These are phyloP conservation scores for Selaginella tamariscina DNA, from an alignment of 75 land plant genomes.

Conservation along the genomic window DNA sequence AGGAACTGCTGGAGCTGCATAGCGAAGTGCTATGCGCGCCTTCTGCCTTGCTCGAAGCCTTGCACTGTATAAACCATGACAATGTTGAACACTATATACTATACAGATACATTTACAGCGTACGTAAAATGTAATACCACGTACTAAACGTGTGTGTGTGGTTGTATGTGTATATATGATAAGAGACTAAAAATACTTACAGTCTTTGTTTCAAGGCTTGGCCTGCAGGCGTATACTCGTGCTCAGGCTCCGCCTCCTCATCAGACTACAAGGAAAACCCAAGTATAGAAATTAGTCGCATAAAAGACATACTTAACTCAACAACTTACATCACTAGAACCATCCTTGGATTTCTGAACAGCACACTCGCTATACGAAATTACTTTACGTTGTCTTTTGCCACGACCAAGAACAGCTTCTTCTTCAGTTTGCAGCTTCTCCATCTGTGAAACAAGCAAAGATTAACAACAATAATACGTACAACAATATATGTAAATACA, in stretches of 20 bases:
- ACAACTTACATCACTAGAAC: slow-evolving; percentile 51
- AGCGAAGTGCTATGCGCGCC: slow-evolving; percentile 34
- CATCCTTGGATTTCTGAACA: slow-evolving; percentile 40
- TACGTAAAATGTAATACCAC: too few relatives aligned
- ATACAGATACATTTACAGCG: too few relatives aligned
- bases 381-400: slow-evolving; percentile 74
- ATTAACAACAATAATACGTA: not conserved
- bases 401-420: slow-evolving; percentile 93
- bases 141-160: too few relatives aligned
- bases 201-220: slow-evolving; percentile 66
- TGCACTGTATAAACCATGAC: slow-evolving; percentile 46
- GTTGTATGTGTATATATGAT: too few relatives aligned
- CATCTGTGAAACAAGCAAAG: slow-evolving; percentile 38
- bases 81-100: too few relatives aligned
- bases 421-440: slow-evolving; percentile 79
- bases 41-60: slow-evolving; percentile 84
- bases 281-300: not conserved
- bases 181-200: slow-evolving; percentile 62
- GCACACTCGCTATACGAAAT: slow-evolving; percentile 70
- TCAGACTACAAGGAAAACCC: not conserved
- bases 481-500: not conserved
- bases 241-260: slow-evolving; percentile 36
- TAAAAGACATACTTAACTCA: not conserved
- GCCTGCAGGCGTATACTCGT: slow-evolving; percentile 85
- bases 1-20: slow-evolving; percentile 11